These are phyloP conservation scores for Kodamaea arcana DNA, from an alignment of 1,139 yeast genomes.

Conservation along the genomic window DNA sequence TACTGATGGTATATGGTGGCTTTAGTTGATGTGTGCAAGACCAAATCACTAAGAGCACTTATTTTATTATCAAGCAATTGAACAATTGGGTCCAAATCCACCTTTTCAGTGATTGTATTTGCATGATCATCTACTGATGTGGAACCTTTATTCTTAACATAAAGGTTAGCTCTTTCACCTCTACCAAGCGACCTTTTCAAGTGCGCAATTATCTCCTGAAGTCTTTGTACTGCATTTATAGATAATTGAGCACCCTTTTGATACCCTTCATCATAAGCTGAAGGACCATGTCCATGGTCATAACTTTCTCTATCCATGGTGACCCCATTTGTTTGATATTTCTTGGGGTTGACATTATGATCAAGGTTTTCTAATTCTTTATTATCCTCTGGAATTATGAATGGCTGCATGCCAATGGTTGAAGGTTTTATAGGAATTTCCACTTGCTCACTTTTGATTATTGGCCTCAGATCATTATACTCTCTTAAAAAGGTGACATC, in stretches of 20 bases:
- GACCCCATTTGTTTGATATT: no score
- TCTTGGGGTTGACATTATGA: neutral
- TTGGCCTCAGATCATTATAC: constrained; percentile 8
- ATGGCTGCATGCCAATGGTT: constrained; percentile 28
- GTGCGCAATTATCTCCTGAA: constrained; percentile 9
- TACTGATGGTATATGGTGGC: constrained; percentile 30
- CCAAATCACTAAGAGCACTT: constrained; percentile 27
- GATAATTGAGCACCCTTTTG: constrained; percentile 32
- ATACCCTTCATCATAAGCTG: constrained; percentile 36
- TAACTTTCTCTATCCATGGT: constrained; percentile 8
- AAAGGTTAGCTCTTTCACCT: neutral
- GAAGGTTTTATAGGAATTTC: neutral
- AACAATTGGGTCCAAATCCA: constrained; percentile 34
- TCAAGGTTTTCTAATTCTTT: constrained; percentile 1
- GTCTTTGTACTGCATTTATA: constrained; percentile 19
- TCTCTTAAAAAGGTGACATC: constrained; percentile 27
- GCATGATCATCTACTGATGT: constrained; percentile 27
- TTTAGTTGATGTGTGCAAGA: constrained; percentile 21
- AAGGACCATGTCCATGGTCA: constrained; percentile 25
- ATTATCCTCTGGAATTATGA: constrained; percentile 13
- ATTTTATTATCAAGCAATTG: constrained; percentile 26
- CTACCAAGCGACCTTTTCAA: constrained; percentile 4
- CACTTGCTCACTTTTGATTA: neutral
- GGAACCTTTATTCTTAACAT: neutral
- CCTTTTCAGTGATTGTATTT: constrained; percentile 31